A percentile compares a stretch with the other conserved stretches of the same genome.
phyloP scores from a whole-genome alignment of 1,139 yeast genomes.

The Yamadazyma diospyri region DNA sequence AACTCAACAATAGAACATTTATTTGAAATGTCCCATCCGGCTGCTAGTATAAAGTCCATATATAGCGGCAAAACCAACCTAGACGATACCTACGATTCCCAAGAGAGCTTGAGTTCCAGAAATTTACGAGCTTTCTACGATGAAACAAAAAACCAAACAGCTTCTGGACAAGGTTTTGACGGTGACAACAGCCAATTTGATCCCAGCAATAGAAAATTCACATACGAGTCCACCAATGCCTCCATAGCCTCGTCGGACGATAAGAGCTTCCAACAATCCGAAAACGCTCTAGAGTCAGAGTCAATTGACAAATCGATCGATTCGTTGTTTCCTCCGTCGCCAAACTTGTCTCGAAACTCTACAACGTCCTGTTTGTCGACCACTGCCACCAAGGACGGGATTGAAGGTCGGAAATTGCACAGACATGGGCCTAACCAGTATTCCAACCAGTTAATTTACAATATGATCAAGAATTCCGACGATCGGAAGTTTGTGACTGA shows the following conservation, averaged over 20 bases:
- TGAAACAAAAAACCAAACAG: too few species aligned
- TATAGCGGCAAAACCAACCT: slow-evolving; percentile 35
- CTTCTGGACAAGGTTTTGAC: too few species aligned
- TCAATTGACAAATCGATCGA: not conserved
- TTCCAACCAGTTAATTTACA: slow-evolving; percentile 30
- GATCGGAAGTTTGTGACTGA: slow-evolving; percentile 4
- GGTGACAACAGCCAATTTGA: not conserved
- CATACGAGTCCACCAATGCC: slow-evolving; percentile 14
- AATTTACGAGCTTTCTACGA: slow-evolving; percentile 14
- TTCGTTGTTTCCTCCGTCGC: slow-evolving; percentile 9
- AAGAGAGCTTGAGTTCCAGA: slow-evolving; percentile 22
- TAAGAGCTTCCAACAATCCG: not conserved
- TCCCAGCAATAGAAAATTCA: slow-evolving; percentile 3
- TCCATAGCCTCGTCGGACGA: slow-evolving; percentile 24
- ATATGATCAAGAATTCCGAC: slow-evolving; percentile 22
- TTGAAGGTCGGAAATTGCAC: slow-evolving; percentile 59
- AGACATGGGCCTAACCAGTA: slow-evolving; percentile 39
- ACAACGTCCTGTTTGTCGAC: slow-evolving; percentile 64
- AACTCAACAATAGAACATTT: not conserved
- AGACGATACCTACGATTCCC: slow-evolving; percentile 10
- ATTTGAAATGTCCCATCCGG: slow-evolving; percentile 39
- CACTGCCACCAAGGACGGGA: slow-evolving; percentile 70
- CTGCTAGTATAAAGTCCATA: slow-evolving; percentile 40
- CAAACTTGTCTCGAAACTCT: slow-evolving; percentile 50
- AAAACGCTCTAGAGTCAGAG: not conserved